phyloP scores from a whole-genome alignment of 805 yeast species.

The Alloascoidea hylecoeti region DNA sequence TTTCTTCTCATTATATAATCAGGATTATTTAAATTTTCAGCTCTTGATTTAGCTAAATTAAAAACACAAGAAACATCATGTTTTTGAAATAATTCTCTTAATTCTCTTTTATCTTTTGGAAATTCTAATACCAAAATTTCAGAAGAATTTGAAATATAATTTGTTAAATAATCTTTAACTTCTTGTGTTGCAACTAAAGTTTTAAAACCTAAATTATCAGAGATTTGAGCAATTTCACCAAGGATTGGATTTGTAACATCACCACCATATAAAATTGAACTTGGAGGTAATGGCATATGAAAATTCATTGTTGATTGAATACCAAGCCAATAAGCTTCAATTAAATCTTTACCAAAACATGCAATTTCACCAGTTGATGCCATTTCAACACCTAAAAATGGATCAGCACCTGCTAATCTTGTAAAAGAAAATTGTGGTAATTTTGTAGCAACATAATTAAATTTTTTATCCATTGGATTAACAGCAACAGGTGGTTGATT shows the following conservation, averaged over 20 bases:
- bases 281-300: constrained; percentile 82
- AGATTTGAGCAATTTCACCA: constrained; percentile 56
- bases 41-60: constrained; percentile 85
- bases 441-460: constrained; percentile 86
- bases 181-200: constrained; percentile 63
- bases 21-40: constrained; percentile 69
- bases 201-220: constrained; percentile 68
- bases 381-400: constrained; percentile 98
- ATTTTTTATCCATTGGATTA: constrained; percentile 64
- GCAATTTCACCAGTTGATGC: constrained; percentile 99
- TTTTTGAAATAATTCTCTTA: constrained; percentile 86
- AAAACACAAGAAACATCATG: constrained; percentile 78
- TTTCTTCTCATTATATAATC: constrained; percentile 98
- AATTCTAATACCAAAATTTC: constrained; percentile 62
- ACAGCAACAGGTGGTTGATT: constrained; percentile 62
- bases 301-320: constrained; percentile 96
- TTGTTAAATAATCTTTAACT: constrained; percentile 56
- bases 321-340: constrained; percentile 96
- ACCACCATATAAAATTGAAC: constrained; percentile 90
- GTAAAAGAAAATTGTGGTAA: constrained; percentile 98
- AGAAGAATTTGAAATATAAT: constrained; percentile 22
- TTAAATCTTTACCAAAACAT: constrained; percentile 74
- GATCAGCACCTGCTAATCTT: constrained; percentile 98
- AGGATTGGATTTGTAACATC: constrained; percentile 61
- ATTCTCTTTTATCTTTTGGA: constrained; percentile 87